Evolutionary conservation across 768 basidiomycete genomes (phyloP), one percentile per base, ranked within the genome.

Genomic region (Lentinula edodes): DNA sequence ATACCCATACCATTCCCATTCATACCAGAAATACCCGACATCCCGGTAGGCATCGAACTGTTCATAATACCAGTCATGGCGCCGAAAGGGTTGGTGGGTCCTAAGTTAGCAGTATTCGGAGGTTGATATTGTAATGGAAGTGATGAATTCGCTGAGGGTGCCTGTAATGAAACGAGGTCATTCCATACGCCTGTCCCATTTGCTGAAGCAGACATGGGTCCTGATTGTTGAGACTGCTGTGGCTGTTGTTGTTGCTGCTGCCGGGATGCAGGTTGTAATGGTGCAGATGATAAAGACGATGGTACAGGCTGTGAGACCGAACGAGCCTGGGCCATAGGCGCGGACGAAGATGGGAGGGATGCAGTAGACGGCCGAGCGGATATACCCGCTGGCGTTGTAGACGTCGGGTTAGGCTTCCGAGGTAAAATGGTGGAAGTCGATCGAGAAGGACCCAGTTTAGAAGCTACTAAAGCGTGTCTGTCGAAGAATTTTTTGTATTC

Each of bases 401-500:
- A 68, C n/a, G 71, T 69, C 6, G 52, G 58, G 20, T 59, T 68
- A 41, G 71, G 65, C 52, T 52, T 67, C 9, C 65, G 68, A 7
- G 68, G 60, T n/a, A 69, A 46, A 34, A 73, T 53, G 10, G 70
- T 68, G 7, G 78, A 67, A 16, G 72, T 66, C 43, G 78, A 75
- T 62, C 78, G 73, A 35, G 80, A 75, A 39, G 81, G 77, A 9
- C 76, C 78, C 18, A 81, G 71, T 62, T 80, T 79, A 10, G 81
- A 76, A 20, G 81, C 74, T 0, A 77, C 80, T 10, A 81, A 67
- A 15, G 80, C 74, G 52, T 74, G 75, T 64, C 75, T 80, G 66
- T 81, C 74, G 36, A 88, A 67, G 73, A 88, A 93, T 23, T 82
- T 80, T 70, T 83, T 89, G 71, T 85, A 88, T 67, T 95, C 85